These are phyloP conservation scores for Mycena venus DNA, from an alignment of 768 basidiomycete genomes.

Conservation along the genomic window DNA sequence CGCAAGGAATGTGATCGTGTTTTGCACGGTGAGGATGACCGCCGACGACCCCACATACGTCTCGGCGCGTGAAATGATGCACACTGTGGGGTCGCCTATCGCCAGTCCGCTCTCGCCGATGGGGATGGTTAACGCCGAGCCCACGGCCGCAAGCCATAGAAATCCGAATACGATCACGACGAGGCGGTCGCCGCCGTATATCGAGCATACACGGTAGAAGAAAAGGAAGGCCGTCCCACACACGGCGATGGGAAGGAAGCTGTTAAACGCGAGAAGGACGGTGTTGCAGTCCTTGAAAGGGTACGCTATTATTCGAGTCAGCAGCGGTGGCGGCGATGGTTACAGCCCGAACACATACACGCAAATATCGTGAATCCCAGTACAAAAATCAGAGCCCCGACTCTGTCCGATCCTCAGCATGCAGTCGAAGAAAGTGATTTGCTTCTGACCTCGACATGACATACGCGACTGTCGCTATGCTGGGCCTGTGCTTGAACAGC, in stretches of 20 bases:
- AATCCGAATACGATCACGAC: constrained; percentile 41
- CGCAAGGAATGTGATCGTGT: constrained; percentile 46
- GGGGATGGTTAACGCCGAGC: constrained; percentile 39
- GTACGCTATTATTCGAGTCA: not conserved
- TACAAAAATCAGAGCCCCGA: constrained; percentile 28
- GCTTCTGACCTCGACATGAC: constrained; percentile 23
- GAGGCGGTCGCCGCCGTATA: constrained; percentile 39
- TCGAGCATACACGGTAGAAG: constrained; percentile 42
- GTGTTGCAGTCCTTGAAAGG: constrained; percentile 11
- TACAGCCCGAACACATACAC: constrained; percentile 29
- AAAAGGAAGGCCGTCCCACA: constrained; percentile 43
- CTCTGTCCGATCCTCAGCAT: constrained; percentile 7
- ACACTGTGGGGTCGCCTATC: constrained; percentile 43
- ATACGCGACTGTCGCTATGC: constrained; percentile 38
- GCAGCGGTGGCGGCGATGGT: not conserved
- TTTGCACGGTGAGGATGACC: constrained; percentile 39
- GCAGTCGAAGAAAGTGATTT: not conserved
- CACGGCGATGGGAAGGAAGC: constrained; percentile 37
- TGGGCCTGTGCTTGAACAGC: constrained; percentile 33
- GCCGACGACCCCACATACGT: constrained; percentile 33
- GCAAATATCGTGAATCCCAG: constrained; percentile 31
- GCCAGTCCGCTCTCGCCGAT: constrained; percentile 34
- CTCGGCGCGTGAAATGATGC: constrained; percentile 34
- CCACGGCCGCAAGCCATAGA: constrained; percentile 48
- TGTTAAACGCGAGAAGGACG: constrained; percentile 8